Percentiles rank a stretch among this genome's conserved stretches.
Conservation (phyloP, 108 stramenopile genomes). For the Conticribra guillardii region DNA sequence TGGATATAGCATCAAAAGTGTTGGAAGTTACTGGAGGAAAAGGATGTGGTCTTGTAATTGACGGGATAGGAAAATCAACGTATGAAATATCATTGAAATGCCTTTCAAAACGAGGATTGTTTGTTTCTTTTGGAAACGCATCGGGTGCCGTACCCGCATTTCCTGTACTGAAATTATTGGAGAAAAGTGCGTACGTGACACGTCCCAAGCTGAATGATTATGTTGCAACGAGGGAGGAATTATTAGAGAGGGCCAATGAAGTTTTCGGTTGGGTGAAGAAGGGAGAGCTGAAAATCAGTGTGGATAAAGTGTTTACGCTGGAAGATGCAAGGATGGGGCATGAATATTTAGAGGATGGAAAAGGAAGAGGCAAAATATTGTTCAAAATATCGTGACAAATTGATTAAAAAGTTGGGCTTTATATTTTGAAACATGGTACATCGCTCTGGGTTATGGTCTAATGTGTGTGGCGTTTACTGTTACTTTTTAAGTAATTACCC, state of each 20-base stretch:
- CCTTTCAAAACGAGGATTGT: constrained; percentile 77
- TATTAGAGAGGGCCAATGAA: constrained; percentile 65
- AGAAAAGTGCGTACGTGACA: constrained; percentile 80
- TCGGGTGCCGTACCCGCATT: constrained; percentile 89
- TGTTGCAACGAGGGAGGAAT: constrained; percentile 65
- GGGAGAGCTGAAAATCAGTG: constrained; percentile 71
- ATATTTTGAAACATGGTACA: not conserved
- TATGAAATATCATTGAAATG: constrained; percentile 79
- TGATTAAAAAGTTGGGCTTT: constrained; percentile 5
- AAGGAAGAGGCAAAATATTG: constrained; percentile 82
- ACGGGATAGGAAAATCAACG: constrained; percentile 85
- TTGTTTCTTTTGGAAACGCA: constrained; percentile 88
- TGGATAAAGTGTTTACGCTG: constrained; percentile 72
- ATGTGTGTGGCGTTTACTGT: too few relatives aligned
- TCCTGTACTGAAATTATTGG: constrained; percentile 72
- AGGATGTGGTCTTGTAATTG: constrained; percentile 82
- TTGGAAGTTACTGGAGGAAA: constrained; percentile 72
- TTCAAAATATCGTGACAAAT: constrained; percentile 47
- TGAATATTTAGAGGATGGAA: constrained; percentile 79
- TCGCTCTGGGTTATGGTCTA: too few relatives aligned
- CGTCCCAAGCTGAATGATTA: constrained; percentile 88
- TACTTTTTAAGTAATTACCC: too few relatives aligned
- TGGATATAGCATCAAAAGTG: constrained; percentile 70
- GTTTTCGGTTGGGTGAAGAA: constrained; percentile 79
- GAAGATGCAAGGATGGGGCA: constrained; percentile 76